Base-by-base conservation (phyloP, 1,139 yeast genomes). In the Wickerhamomyces sp. region DNA sequence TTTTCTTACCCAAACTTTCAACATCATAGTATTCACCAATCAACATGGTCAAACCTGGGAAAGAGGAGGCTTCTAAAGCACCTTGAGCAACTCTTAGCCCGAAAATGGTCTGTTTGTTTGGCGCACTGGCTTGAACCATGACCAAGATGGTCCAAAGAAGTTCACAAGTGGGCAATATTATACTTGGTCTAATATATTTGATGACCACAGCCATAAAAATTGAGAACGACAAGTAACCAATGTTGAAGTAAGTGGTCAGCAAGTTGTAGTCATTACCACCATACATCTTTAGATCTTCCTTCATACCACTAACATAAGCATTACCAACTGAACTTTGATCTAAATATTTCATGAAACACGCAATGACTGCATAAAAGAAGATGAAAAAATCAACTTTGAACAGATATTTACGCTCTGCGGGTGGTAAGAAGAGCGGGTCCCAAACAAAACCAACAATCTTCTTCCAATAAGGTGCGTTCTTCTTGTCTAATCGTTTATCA, bases 311-410 rank as follows among this genome's bases (percentile, higher is more conserved):
- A 5, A 61, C 65, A 38, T 59, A 62, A 6, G 67, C 66, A 45
- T 62, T 60, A 19, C 72, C 73, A 41, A 72, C 68, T 45, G 69
- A 70, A 36, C 68, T 67, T 37, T 76, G 56, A 52, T 72, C 78
- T 48, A 72, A 55, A 26, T 37, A 37, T 26, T 39, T 39, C 14
- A 37, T 24, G 17, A 39, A 39, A 23, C 43, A 31, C 12, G 42
- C 40, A 7, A 39, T 30, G 11, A 34, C 30, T 2, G 38, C 38
- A 35, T 35, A 35, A 2, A 35, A 26, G 17, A 28, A 35, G 28
- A 38, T 34, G 22, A 30, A 38, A 13, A 40, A 26, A 28, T 40
- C 41, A 24, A 36, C 28, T 16, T 37, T 39, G 3, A 24, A 4
- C 16, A 37, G 1, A 14, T 39, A 39, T 11, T 23, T 31, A 19